Base-by-base conservation (phyloP, 2,329 filamentous ascomycete species). In the Neonectria neomacrospora region DNA sequence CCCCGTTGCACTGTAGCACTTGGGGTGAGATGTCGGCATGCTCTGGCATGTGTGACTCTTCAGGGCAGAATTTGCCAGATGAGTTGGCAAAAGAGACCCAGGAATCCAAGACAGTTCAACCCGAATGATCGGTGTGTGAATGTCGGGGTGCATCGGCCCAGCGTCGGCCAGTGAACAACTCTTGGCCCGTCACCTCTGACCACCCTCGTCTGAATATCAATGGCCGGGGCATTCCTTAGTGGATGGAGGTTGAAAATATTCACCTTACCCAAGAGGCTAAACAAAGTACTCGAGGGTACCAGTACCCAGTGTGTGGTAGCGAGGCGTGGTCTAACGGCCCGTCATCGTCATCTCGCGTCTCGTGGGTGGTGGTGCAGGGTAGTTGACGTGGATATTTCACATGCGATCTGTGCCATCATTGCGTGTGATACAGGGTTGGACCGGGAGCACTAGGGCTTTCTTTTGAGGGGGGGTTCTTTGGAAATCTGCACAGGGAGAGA, bases 291-390 rank as follows among this genome's bases (percentile, higher is more conserved):
- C 52, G 53, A 58, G 26, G 58, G 67, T 71, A 69, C 59, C 51
- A 32, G 63, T 69, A 70, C 67, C 69, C 67, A 66, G 61, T 61
- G 57, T 63, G 55, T 48, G 67, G 69, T 70, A 69, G 61, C 64
- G 54, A 70, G 61, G 51, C 60, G 61, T 64, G 47, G 67, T 56
- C 58, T 57, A 62, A 47, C 44, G 41, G 58, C 34, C 44, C 39
- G 18, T 48, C 55, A 67, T 67, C 69, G 69, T 72, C 69, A 72
- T 71, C 62, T 59, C 68, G 69, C 67, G 70, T 66, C 41, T 62
- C 20, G 57, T 56, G 45, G 41, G 37, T 41, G n/a, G 51, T 56
- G 42, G 48, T 54, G 54, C 54, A 65, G 54, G 54, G 63, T 55
- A 62, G 60, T 22, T 48, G 18, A 23, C 41, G 42, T 50, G 30